phyloP scores from a whole-genome alignment of 805 yeast species.

The Naumovozyma dairenensis region DNA sequence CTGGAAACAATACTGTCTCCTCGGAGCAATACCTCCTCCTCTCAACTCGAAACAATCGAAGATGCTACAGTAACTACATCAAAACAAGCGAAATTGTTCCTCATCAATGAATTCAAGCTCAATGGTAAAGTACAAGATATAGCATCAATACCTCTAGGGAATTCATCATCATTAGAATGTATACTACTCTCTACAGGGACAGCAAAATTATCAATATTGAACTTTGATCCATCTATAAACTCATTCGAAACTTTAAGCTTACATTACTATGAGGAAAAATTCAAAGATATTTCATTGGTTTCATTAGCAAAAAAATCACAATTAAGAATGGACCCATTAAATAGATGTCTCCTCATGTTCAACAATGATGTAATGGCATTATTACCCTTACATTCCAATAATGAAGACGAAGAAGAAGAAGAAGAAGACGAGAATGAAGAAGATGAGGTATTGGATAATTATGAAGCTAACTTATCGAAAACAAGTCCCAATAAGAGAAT shows the following conservation, averaged over 20 bases:
- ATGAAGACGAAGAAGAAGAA: conserved; percentile 32
- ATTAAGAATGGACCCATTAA: conserved; percentile 53
- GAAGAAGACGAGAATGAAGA: conserved; percentile 12
- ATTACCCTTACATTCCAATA: conserved; percentile 42
- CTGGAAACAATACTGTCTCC: too few relatives aligned
- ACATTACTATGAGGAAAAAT: conserved; percentile 74
- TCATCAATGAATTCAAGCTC: conserved; percentile 57
- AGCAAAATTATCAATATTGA: conserved; percentile 70
- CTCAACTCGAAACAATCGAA: too few relatives aligned
- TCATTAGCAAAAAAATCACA: conserved; percentile 30
- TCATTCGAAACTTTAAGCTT: conserved; percentile 63
- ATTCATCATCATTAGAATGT: conserved; percentile 45
- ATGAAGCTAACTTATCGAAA: conserved; percentile 5
- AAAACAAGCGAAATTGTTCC: conserved; percentile 20
- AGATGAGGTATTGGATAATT: conserved; percentile 22
- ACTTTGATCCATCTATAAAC: conserved; percentile 52
- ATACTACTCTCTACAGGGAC: conserved; percentile 55
- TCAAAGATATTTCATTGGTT: conserved; percentile 38
- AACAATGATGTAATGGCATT: conserved; percentile 63
- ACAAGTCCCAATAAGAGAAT: conserved; percentile 6
- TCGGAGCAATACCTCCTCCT: too few relatives aligned
- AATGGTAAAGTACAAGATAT: conserved; percentile 62
- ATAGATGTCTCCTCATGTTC: conserved; percentile 45
- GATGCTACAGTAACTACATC: too few relatives aligned
- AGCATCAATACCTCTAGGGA: conserved; percentile 36